phyloP scores from a whole-genome alignment of 495 filamentous ascomycete species.

The Recurvomyces mirabilis region DNA sequence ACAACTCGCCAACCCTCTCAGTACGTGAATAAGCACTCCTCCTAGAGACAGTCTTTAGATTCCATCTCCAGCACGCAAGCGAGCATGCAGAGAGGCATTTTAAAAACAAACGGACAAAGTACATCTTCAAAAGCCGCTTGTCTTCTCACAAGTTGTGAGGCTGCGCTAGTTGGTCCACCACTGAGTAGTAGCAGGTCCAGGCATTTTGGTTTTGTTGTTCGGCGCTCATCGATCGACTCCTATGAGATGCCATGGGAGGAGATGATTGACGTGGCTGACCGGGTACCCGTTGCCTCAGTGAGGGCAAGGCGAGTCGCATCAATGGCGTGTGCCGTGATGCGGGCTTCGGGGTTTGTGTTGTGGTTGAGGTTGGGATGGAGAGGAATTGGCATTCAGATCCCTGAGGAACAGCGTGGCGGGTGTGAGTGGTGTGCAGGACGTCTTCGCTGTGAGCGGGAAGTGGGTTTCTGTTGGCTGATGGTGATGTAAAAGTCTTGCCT shows the following conservation, averaged over 20 bases:
- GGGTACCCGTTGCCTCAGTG: constrained; percentile 26
- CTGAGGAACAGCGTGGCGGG: constrained; percentile 15
- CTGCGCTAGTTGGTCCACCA: constrained; percentile 1
- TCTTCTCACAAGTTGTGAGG: constrained; percentile 17
- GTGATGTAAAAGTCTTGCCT: constrained; percentile 1
- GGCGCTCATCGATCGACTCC: constrained; percentile 29
- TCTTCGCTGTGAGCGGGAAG: constrained; percentile 23
- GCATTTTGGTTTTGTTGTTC: constrained; percentile 17
- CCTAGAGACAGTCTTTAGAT: constrained; percentile 34
- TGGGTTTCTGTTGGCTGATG: too few relatives aligned
- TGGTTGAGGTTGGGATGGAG: constrained; percentile 23
- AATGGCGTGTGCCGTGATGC: constrained; percentile 17
- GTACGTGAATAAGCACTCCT: constrained; percentile 43
- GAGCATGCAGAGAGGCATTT: constrained; percentile 12
- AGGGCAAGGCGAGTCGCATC: constrained; percentile 18
- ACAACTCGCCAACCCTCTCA: constrained; percentile 38
- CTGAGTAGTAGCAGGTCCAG: background rate
- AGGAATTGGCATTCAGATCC: constrained; percentile 17
- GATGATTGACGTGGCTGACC: constrained; percentile 32
- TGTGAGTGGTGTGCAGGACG: constrained; percentile 30
- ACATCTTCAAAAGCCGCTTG: constrained; percentile 36
- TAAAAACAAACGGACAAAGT: constrained; percentile 29
- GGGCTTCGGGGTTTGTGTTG: constrained; percentile 20
- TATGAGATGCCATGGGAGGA: constrained; percentile 18
- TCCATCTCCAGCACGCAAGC: constrained; percentile 21